A percentile compares a stretch with the other conserved stretches of the same genome.
phyloP scores from a whole-genome alignment of 78 protist genomes.

The Acrasis kona region DNA sequence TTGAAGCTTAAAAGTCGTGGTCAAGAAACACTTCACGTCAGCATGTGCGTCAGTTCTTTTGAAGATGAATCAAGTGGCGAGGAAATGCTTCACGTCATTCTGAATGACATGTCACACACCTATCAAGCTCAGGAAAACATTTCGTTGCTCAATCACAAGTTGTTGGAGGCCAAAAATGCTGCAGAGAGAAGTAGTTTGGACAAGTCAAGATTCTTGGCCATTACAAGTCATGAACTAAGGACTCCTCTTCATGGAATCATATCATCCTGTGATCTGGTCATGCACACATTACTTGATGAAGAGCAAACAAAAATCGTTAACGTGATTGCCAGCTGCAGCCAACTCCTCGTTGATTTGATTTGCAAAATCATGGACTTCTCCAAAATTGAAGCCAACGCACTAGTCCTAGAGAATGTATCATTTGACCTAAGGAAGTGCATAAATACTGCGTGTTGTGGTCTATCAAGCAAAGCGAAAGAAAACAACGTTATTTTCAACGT shows the following conservation, averaged over 20 bases:
- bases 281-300: neutral
- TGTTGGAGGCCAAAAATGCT: too few species aligned
- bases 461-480: neutral
- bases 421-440: neutral
- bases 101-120: too few species aligned
- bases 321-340: neutral
- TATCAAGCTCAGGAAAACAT: too few species aligned
- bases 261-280: neutral
- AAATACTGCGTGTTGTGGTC: neutral
- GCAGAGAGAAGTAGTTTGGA: too few species aligned
- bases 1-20: too few species aligned
- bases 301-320: neutral
- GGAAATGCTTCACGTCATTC: too few species aligned
- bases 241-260: constrained; percentile 3
- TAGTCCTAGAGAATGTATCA: neutral
- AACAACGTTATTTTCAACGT: neutral
- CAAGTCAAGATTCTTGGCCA: neutral
- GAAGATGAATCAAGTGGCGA: too few species aligned
- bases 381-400: neutral
- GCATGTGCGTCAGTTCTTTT: too few species aligned
- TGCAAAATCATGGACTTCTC: neutral
- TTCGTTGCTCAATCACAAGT: too few species aligned
- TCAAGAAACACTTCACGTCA: too few species aligned
- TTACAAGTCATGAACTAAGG: neutral
- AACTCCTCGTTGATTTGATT: neutral